Percentiles rank a stretch among this genome's conserved stretches.
Evolutionary conservation across 192 early-diverging fungal species (phyloP).

Genomic region (Mortierella claussenii): DNA sequence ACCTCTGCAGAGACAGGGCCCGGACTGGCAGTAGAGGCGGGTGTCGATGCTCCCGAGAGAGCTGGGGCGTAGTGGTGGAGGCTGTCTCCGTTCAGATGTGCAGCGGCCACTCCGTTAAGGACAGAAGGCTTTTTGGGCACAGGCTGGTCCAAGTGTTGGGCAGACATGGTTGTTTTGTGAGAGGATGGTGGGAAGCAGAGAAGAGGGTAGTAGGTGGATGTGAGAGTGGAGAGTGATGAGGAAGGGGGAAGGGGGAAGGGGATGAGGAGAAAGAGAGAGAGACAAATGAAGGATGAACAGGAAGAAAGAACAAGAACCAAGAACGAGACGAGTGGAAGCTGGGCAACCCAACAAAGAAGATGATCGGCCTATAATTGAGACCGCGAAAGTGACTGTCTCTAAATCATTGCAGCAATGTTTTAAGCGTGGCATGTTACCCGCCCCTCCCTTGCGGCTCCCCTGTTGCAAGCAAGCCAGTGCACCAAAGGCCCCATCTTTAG

Average conservation of each 20-base stretch:
- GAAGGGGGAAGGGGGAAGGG: not conserved
- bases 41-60: conserved; percentile 20
- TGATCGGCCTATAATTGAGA: too few relatives aligned
- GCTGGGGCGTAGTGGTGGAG: conserved; percentile 5
- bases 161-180: conserved; percentile 3
- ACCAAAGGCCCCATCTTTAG: too few relatives aligned
- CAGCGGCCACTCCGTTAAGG: conserved; percentile 16
- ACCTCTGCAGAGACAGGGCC: conserved; percentile 63
- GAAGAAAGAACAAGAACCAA: not conserved
- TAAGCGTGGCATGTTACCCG: too few relatives aligned
- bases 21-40: conserved; percentile 31
- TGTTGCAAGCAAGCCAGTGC: too few relatives aligned
- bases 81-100: conserved; percentile 8
- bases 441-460: too few relatives aligned
- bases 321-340: too few relatives aligned
- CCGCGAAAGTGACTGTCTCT: too few relatives aligned
- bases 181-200: not conserved
- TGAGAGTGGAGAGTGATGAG: conserved; percentile 3
- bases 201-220: too few relatives aligned
- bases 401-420: too few relatives aligned
- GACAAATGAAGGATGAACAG: not conserved
- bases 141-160: conserved; percentile 22
- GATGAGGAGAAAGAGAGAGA: conserved; percentile 5
- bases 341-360: too few relatives aligned
- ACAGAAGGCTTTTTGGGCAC: conserved; percentile 16